Base-by-base conservation (phyloP, 2,329 filamentous ascomycete species). In the Raffaelea ambrosiae region DNA sequence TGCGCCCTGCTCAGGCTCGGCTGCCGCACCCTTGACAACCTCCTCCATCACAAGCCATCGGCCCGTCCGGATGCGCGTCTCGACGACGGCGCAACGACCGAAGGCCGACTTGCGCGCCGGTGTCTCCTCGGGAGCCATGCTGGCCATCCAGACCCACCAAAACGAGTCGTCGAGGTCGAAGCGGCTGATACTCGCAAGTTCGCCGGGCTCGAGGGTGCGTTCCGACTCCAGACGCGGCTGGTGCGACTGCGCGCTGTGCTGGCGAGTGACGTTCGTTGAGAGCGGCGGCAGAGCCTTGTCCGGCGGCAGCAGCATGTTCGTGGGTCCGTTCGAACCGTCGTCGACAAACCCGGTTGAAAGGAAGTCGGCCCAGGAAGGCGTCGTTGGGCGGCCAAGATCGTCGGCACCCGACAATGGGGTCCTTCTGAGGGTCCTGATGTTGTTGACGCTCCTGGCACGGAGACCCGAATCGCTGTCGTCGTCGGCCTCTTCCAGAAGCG, bases 101-200 rank as follows among this genome's bases (percentile, higher is more conserved):
- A 98, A 98, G 1, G 90, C 88, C 5, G 90, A 84, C 63, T 98
- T 98, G 51, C 93, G 81, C 42, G 84, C 77, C 0, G 81, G 67
- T 0, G 90, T 86, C 67, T 98, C 93, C 59, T 98, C 93, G 1
- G 83, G 86, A 2, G 91, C 89, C 59, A 98, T 70, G 72, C 91
- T 97, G 57, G 82, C 94, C 76, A 98, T 97, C 93, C 93, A 98
- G 4, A 97, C 93, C 91, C 93, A 97, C 93, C 93, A 98, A 65
- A 98, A 98, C 1, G 89, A 85, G 63, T 97, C 91, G 58, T 98
- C 93, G 5, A 98, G 73, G 53, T 93, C 84, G 49, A 97, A 79
- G 35, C 77, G 77, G 21, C 79, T 86, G 60, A 98, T 95, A 61
- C 89, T 97, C 26, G 93, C 93, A 49, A 98, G 75, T 72, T 98